Evolutionary conservation across 176 grass and related monocot species (phyloP).

Genomic region (Oryza glaberrima): DNA sequence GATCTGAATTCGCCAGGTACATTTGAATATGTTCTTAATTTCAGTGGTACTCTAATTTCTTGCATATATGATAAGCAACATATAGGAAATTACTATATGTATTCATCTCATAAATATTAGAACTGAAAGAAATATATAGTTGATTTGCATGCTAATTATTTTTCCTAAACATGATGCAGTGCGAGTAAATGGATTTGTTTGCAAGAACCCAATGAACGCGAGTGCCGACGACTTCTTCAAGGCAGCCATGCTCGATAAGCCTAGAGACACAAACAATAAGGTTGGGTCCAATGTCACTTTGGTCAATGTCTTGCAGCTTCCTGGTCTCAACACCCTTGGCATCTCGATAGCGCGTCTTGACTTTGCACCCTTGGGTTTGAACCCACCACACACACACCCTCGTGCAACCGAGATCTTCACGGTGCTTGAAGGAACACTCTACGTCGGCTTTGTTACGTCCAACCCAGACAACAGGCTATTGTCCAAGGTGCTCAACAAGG

Average conservation of each 20-base stretch:
- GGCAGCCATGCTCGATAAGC: neutral
- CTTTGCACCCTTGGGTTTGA: too few relatives aligned
- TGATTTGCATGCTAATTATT: too few relatives aligned
- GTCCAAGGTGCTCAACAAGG: too few relatives aligned
- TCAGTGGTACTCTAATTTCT: neutral
- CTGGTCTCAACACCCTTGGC: conserved; percentile 27
- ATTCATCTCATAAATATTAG: too few relatives aligned
- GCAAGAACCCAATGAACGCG: conserved; percentile 23
- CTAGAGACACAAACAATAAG: conserved; percentile 24
- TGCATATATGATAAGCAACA: neutral
- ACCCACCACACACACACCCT: too few relatives aligned
- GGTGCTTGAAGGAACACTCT: too few relatives aligned
- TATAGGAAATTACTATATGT: too few relatives aligned
- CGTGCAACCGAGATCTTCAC: too few relatives aligned
- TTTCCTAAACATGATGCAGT: neutral
- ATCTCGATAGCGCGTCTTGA: neutral
- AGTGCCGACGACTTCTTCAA: conserved; percentile 30
- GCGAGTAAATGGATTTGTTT: conserved; percentile 38
- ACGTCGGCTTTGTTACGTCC: too few relatives aligned
- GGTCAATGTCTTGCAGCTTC: neutral
- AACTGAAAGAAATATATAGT: too few relatives aligned
- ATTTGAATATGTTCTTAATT: too few relatives aligned
- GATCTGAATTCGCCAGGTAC: conserved; percentile 28
- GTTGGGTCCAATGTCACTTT: conserved; percentile 29
- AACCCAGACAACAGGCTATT: too few relatives aligned